Evolutionary conservation across 2,329 filamentous ascomycete genomes (phyloP), one percentile per base, ranked within the genome.

Genomic region (Macrophomina tecta): DNA sequence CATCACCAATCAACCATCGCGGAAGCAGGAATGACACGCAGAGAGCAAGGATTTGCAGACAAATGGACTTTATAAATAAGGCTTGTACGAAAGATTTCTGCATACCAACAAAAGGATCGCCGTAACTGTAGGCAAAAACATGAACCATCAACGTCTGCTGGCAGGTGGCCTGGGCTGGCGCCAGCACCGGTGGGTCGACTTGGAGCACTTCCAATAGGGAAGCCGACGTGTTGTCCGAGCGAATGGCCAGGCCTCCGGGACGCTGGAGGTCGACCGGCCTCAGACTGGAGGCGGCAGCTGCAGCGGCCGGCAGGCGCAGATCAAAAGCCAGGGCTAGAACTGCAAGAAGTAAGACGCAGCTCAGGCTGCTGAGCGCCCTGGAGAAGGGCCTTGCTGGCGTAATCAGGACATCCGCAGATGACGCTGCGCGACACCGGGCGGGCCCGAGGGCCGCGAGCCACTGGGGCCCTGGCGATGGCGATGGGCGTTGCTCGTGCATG

Each of bases 81-180:
- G 42, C 52, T 55, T n/a, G 40, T 55, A 56, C 40, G 52, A 51
- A 58, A 40, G 16, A 52, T 28, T 16, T 30, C 51, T 65, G 63
- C 63, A 65, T 61, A 88, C 90, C 90, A 71, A 93, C 83, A 74
- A 89, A 94, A 1, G 91, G 91, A 40, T 83, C 75, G n/a, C 89
- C 89, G 75, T 93, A 94, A 69, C 90, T 93, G 69, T 81, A 86
- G 11, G 82, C 90, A 81, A 94, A 94, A 0, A 85, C 84, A 77
- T 93, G 84, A 3, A 88, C 80, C 86, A 93, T 91, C 65, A 94
- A 77, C n/a, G 85, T 77, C 46, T 87, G 74, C 51, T 85, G 79
- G 73, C 85, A 88, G 58, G 78, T 74, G 53, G 73, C 65, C 42
- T 71, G 69, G 60, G 70, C 68, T 0, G 85, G 83, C 23, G 82